Evolutionary conservation across 2,329 filamentous ascomycete species (phyloP), one percentile per base, ranked within the genome.

Genomic region (Rhinocladiella mackenziei): DNA sequence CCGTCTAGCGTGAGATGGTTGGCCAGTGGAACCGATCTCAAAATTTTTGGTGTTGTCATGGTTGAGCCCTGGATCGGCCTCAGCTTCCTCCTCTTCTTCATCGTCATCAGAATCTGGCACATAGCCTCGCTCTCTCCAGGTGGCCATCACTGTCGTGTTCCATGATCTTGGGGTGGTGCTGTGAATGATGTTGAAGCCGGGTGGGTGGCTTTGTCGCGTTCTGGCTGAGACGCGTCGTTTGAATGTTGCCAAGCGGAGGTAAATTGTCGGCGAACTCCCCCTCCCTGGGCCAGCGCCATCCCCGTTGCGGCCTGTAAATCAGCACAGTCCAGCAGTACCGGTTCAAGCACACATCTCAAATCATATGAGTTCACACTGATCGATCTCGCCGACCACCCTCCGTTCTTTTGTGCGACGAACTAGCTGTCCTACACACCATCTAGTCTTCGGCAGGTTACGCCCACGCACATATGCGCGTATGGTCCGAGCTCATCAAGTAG

Each of bases 71-170:
- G 59, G 55, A 44, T 66, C 59, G 34, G 58, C 65, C 19, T 68
- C 66, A 33, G 65, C 60, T 36, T 64, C 64, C 35, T 66, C 67
- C 35, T 69, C 68, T 14, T 69, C 67, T 22, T 60, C 61, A 48
- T 74, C 71, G 30, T 74, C 71, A 32, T 75, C 72, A 31, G 72
- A 74, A 58, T 74, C 72, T 49, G 69, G 69, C 50, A 75, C 72
- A 65, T 67, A 75, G 40, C 72, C 71, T 62, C 67, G 65, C 59
- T 68, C 63, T 59, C 67, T 67, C 72, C 72, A 75, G 65, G 61
- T 45, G 29, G 48, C 48, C 55, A 57, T 56, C 34, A 25, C 34
- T 45, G 14, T 14, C 29, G 23, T 34, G 26, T 26, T 48, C 51
- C 56, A 56, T 57, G 45, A 20, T 53, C 32, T 44, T 34, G 15